Percentiles rank a stretch among this genome's conserved stretches.
Evolutionary conservation across 176 grass and related monocot genomes (phyloP).

Genomic region (Olyra latifolia): DNA sequence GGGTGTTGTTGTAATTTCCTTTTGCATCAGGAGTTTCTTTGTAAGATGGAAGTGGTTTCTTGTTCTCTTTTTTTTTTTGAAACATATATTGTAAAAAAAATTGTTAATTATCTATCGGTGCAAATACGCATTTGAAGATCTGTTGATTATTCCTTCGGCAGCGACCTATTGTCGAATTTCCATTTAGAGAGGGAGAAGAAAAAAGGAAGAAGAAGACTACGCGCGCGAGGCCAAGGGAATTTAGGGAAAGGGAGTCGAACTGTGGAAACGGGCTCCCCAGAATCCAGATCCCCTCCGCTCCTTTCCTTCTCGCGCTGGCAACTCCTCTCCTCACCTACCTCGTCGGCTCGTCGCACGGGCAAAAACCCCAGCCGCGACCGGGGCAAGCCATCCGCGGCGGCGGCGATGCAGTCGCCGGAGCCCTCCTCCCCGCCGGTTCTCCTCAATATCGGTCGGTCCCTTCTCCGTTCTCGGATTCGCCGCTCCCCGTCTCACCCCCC

Average conservation of each 20-base stretch:
- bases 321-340: neutral
- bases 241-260: conserved; percentile 10
- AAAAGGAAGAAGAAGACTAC: too few species aligned
- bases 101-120: too few species aligned
- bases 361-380: conserved; percentile 24
- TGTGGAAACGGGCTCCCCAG: conserved; percentile 3
- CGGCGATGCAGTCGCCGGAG: conserved; percentile 36
- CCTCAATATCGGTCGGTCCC: conserved; percentile 64
- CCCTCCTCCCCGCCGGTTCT: conserved; percentile 44
- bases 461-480: conserved; percentile 7
- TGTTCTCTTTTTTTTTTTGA: too few species aligned
- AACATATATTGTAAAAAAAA: too few species aligned
- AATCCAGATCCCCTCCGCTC: conserved; percentile 11
- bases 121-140: too few species aligned
- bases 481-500: neutral
- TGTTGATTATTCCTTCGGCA: too few species aligned
- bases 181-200: too few species aligned
- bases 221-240: neutral
- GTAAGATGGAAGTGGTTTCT: too few species aligned
- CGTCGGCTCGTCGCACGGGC: conserved; percentile 1
- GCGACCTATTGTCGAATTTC: too few species aligned
- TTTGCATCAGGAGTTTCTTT: too few species aligned
- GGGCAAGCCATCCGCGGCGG: neutral
- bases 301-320: neutral
- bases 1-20: too few species aligned